Evolutionary conservation across 1,284 basidiomycete species (phyloP).

Genomic region (Hymenochaete sp.): DNA sequence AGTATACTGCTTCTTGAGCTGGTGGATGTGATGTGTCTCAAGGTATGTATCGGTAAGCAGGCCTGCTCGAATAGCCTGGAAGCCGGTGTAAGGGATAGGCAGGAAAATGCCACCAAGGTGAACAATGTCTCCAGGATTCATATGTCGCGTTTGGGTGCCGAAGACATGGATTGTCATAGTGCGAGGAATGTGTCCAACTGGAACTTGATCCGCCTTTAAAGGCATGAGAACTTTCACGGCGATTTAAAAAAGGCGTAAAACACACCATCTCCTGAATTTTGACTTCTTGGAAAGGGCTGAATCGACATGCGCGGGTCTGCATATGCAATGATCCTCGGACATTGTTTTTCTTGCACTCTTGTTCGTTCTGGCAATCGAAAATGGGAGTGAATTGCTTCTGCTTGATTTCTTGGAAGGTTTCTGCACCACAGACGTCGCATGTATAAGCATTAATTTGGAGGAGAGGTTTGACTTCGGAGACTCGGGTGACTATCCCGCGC

Average conservation of each 20-base stretch:
- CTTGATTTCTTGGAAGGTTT: constrained; percentile 98
- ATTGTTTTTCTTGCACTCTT: constrained; percentile 80
- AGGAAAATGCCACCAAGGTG: constrained; percentile 86
- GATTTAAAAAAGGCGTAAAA: constrained; percentile 9
- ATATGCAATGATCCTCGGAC: constrained; percentile 90
- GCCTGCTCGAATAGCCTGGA: constrained; percentile 86
- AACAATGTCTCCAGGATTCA: constrained; percentile 96
- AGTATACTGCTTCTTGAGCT: constrained; percentile 96
- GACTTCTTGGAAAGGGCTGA: constrained; percentile 97
- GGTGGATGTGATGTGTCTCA: constrained; percentile 84
- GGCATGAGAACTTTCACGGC: background rate
- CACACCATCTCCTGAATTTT: constrained; percentile 98
- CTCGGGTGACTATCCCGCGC: constrained; percentile 95
- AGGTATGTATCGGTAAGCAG: constrained; percentile 96
- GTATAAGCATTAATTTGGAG: constrained; percentile 98
- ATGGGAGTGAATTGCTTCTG: constrained; percentile 89
- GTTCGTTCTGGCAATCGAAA: constrained; percentile 75
- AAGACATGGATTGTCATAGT: constrained; percentile 96
- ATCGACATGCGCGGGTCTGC: constrained; percentile 96
- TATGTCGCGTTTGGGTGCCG: constrained; percentile 80
- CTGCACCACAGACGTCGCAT: constrained; percentile 95
- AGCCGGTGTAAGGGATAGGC: constrained; percentile 85
- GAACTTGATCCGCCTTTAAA: constrained; percentile 91
- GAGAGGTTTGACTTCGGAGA: constrained; percentile 97
- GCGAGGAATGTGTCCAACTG: constrained; percentile 97